These are phyloP conservation scores for Calonectria crousiana DNA, from an alignment of 2,329 filamentous ascomycete genomes.

Conservation along the genomic window DNA sequence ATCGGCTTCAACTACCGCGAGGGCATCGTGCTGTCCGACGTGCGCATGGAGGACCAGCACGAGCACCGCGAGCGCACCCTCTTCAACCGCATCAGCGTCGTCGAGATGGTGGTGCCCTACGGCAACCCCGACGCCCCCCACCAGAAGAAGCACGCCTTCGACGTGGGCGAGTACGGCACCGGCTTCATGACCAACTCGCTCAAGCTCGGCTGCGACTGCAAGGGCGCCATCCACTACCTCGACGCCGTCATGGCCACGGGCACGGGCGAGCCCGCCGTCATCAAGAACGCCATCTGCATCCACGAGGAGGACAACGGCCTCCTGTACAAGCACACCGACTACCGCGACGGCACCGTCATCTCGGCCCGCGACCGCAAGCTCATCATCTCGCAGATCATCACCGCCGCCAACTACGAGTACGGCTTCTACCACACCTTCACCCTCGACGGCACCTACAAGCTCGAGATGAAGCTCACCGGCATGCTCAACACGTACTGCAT, in stretches of 20 bases:
- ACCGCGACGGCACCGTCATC: constrained; percentile 68
- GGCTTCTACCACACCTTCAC: constrained; percentile 54
- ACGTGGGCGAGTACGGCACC: constrained; percentile 83
- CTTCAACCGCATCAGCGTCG: constrained; percentile 75
- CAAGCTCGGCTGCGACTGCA: constrained; percentile 86
- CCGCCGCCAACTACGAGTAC: constrained; percentile 75
- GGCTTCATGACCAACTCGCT: constrained; percentile 89
- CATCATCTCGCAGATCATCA: constrained; percentile 74
- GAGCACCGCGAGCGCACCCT: constrained; percentile 63
- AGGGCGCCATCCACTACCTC: constrained; percentile 91
- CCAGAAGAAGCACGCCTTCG: constrained; percentile 85
- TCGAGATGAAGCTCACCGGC: constrained; percentile 67
- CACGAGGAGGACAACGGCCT: constrained; percentile 72
- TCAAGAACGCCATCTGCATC: constrained; percentile 96
- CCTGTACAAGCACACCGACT: constrained; percentile 75
- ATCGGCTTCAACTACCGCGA: constrained; percentile 81
- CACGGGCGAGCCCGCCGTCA: constrained; percentile 80
- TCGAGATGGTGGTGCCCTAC: constrained; percentile 80
- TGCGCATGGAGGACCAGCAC: constrained; percentile 70
- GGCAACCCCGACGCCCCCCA: constrained; percentile 85
- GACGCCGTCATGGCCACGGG: constrained; percentile 88
- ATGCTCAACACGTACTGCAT: constrained; percentile 59
- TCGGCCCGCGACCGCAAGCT: constrained; percentile 70
- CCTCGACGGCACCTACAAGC: constrained; percentile 75
- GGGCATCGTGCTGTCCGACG: constrained; percentile 77